Base-by-base conservation (phyloP, 768 basidiomycete genomes). In the Podaxis sp. region DNA sequence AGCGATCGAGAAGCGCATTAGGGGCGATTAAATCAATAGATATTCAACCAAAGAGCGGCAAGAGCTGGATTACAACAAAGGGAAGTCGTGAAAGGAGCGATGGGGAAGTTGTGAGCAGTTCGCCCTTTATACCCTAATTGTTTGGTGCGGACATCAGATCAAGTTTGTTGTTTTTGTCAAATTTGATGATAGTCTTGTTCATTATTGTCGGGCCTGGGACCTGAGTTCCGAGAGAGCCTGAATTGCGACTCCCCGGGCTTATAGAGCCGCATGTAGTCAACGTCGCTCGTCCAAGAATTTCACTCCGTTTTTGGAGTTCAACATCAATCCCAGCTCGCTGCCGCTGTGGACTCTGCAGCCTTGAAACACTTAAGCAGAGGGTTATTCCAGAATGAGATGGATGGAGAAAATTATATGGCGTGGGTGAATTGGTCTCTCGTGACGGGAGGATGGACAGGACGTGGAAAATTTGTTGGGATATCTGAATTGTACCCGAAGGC, bases 1-100 rank as follows among this genome's bases (percentile, higher is more conserved):
- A 38, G 33, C 37, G 13, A 55, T 37, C 15, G 47, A 55, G 54
- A 63, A 55, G 13, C 52, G 56, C 63, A 64, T 64, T 55, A n/a
- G 36, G 57, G 54, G 41, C n/a, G 17, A 47, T 27, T 37, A 36
- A 19, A 17, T 19, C 43, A 46, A 19, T 46, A 57, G 22, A 19
- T 51, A 55, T 49, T 25, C 13, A 52, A 58, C 29, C 24, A 61
- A 57, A 17, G 51, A 60, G 40, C 52, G 65, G 41, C 33, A 49
- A 54, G 41, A 58, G 46, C 63, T 55, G 52, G 50, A 63, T 50
- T 19, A 55, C n/a, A 65, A 19, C 36, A 40, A 54, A 15, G 54
- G 43, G 33, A 9, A 17, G 55, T 22, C 40, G 38, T 22, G 12
- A 47, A 27, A 9, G 25, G 12, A 27, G 33, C 17, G 33, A 25